Evolutionary conservation across 2,329 filamentous ascomycete species (phyloP), one percentile per base, ranked within the genome.

Genomic region (Cladosporium austrohemisphaericum): DNA sequence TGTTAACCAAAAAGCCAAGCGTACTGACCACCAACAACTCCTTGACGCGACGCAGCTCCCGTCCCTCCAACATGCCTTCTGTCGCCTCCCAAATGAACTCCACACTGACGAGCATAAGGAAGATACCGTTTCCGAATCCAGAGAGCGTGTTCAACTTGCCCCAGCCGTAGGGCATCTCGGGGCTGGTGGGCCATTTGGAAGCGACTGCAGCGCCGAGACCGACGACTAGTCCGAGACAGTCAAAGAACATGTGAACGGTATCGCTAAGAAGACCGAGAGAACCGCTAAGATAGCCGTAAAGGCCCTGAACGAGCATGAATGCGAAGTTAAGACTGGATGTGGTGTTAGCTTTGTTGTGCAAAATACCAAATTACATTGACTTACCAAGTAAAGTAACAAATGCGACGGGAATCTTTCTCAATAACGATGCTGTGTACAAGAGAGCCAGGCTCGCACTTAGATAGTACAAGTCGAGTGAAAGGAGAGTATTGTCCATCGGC

Each of bases 181-280:
- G 78, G 65, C 86, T 95, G 1, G 90, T 86, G 1, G 91, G 90
- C 91, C 93, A 96, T 69, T 97, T 97, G 70, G 88, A 93, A 75
- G 95, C 88, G 5, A 98, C 90, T 1, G 92, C 86, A 22, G 93
- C 93, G 59, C 92, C 85, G 8, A 98, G 76, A 9, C 93, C 93
- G 28, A 98, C 90, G 1, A 88, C 81, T 22, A 98, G 78, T 16
- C 92, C 93, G 28, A 96, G 83, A 59, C 93, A 98, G 69, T 98
- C 93, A 61, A 98, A 97, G 63, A 98, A 92, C 93, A 98, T 98
- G 71, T 98, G 93, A 55, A 98, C 93, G 62, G 91, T 97, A 69
- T 98, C 93, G 58, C 90, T 95, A 14, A 98, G 80, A n/a, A 98
- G 77, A 2, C 93, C 93, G 4, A 98, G 74, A 0, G 93, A 98